Base-by-base conservation (phyloP, 805 yeast species). In the Monosporozyma servazzii region DNA sequence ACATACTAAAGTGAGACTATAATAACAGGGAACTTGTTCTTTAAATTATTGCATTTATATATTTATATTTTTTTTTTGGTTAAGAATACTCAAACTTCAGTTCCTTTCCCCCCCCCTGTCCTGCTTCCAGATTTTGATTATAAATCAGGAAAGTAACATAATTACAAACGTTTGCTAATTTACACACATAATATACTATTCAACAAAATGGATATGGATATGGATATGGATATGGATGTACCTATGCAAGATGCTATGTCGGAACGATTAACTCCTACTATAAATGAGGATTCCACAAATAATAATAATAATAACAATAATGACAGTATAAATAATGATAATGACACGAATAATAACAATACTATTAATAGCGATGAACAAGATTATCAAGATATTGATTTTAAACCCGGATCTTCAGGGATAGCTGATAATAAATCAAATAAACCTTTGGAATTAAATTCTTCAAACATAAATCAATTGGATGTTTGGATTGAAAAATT, bases 401-500 rank as follows among this genome's bases (percentile, higher is more conserved):
- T 57, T 49, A 65, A 64, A 40, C 61, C 67, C 8, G 70, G 71
- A 1, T 61, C 70, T 30, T 65, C 68, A 4, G 73, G 71, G 20
- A 71, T 67, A 47, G 71, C 72, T 5, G 71, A 69, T 57, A 62
- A 68, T 49, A 71, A 67, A 53, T 68, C 73, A 17, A 60, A 63
- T 55, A 65, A 63, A 58, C 75, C 74, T 30, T 65, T 68, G 56
- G 72, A 66, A 48, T 59, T 75, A 45, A 69, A 74, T 45, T 51
- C 70, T 3, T 65, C 76, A 47, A 78, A 74, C 56, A 75, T 84
- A 54, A 77, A 78, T 59, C 90, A 87, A 61, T 73, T 90, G 59
- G 96, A 90, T 60, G 80, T 78, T 56, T 89, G 96, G 96, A 86
- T 89, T 60, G 91, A 82, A 57, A 83, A 80, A 64, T 72, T 89